Base-by-base conservation (phyloP, 1,139 yeast species). In the Scheffersomyces cryptocercus region DNA sequence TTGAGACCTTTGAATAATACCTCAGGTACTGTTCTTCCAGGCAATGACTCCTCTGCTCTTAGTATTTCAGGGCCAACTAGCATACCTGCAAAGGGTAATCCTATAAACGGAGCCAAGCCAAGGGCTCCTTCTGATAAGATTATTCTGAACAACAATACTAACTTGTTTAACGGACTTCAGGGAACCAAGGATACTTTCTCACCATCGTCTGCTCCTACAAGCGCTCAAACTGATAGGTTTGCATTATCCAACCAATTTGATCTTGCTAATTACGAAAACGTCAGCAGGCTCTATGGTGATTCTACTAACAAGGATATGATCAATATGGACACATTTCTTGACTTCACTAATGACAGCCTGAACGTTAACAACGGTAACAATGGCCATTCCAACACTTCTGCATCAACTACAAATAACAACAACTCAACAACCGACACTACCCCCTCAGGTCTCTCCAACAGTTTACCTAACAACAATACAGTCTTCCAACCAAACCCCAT, bases 1-100 rank as follows among this genome's bases (percentile, higher is more conserved):
- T 65, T 72, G 51, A 58, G 79, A 31, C 79, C 79, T 4, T 56
- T 73, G 37, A 67, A 61, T 45, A 50, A 56, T 38, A 44, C 49
- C 15, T 35, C 40, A 36, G 42, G 46, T 30, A 44, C 36, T 37
- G 43, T 41, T n/a, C 39, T 42, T 20, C 39, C 45, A 40, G 35
- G 41, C 28, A 45, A 48, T 20, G 48, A 50, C 35, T 31, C 46
- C 38, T 50, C 41, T 41, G 26, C 26, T 20, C 26, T 20, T 6
- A 6, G 26, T 20, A 20, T 20, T 20, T 31, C 35, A 14, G 35
- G 35, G 5, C n/a, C 35, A 13, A 30, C 11, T 20, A 12, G 11
- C 20, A 32, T 11, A 14, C 20, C 14, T 28, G 12, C 36, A 7
- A 37, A 14, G 15, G 11, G 28, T 7, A 30, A 15, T 8, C 29